Base-by-base conservation (phyloP, 2,329 filamentous ascomycete genomes). In the Dothidotthia symphoricarpi region DNA sequence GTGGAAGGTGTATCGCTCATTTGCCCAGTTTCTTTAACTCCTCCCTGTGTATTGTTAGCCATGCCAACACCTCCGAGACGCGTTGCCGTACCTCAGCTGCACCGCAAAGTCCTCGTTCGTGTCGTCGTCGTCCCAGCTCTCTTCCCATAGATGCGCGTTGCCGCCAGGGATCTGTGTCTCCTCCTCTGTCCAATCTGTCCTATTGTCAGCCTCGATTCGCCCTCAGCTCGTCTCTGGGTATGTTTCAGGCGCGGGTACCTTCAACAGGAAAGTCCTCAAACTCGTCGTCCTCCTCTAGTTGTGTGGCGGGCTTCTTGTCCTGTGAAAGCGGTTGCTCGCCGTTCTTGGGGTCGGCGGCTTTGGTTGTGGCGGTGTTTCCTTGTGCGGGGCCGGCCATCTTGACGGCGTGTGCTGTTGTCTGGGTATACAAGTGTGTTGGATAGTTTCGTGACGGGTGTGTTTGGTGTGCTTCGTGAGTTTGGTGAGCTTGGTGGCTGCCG, bases 91-190 rank as follows among this genome's bases (percentile, higher is more conserved):
- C 91, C 88, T 94, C 63, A 98, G 73, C 75, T 97, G 91, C 61
- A 86, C 81, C 10, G 89, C 93, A 68, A 98, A 98, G 63, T 98
- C 93, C 66, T 98, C 93, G 59, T 80, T 93, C 52, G 88, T 93
- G 71, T 97, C 93, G 67, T 97, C 91, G 63, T 98, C 93, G 64
- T 98, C 93, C 93, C 93, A 98, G 76, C 89, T 96, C 77, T 98
- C 93, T 71, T 98, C 93, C 93, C 93, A 98, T 37, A 98, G 75
- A 73, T 97, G 90, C 67, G 83, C 80, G 61, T 83, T 83, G 74
- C 81, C 81, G 59, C 78, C 76, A 40, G 85, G 86, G 39, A 83
- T 85, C 65, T 96, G 88, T 45, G 88, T 88, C 64, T 95, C 90
- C 64, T 95, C 88, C 68, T 89, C 83, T 36, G 83, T 77, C 93